These are phyloP conservation scores for Phaeophleospora eucalypticola DNA, from an alignment of 2,329 filamentous ascomycete genomes.

Conservation along the genomic window DNA sequence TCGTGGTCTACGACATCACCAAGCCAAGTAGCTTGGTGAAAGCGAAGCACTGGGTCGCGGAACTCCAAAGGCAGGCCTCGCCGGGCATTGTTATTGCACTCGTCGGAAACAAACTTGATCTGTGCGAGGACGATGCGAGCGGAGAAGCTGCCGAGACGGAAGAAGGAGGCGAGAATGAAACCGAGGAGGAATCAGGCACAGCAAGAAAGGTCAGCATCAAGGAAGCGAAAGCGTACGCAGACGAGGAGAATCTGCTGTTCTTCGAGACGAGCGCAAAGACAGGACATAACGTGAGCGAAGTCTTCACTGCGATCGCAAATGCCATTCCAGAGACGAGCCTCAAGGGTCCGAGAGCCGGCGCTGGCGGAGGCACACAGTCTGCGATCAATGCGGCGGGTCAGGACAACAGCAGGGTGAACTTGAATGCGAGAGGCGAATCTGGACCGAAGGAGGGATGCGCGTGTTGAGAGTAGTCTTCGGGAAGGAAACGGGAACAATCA, in stretches of 20 bases:
- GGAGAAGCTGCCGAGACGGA: constrained; percentile 34
- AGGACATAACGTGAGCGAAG: constrained; percentile 86
- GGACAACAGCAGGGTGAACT: constrained; percentile 73
- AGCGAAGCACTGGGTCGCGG: constrained; percentile 97
- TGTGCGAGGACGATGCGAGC: constrained; percentile 52
- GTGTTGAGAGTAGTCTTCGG: constrained; percentile 54
- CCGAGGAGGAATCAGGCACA: constrained; percentile 50
- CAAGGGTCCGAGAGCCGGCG: constrained; percentile 77
- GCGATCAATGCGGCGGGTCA: constrained; percentile 48
- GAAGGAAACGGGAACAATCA: neutral
- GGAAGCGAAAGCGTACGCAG: constrained; percentile 87
- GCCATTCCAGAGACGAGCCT: constrained; percentile 95
- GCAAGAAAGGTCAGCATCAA: constrained; percentile 85
- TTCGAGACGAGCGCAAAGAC: constrained; percentile 99
- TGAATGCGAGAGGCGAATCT: constrained; percentile 65
- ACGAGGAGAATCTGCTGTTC: constrained; percentile 90
- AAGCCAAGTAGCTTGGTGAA: constrained; percentile 94
- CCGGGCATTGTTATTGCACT: constrained; percentile 96
- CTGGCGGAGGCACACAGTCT: constrained; percentile 53
- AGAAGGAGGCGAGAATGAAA: constrained; percentile 47
- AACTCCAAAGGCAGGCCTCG: constrained; percentile 91
- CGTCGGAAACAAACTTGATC: constrained; percentile 93
- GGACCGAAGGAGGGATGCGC: constrained; percentile 88
- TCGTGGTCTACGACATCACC: constrained; percentile 97
- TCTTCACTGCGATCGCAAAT: constrained; percentile 97